Conservation (phyloP, 371 early-diverging fungal species). For the Mortierella polycephala region DNA sequence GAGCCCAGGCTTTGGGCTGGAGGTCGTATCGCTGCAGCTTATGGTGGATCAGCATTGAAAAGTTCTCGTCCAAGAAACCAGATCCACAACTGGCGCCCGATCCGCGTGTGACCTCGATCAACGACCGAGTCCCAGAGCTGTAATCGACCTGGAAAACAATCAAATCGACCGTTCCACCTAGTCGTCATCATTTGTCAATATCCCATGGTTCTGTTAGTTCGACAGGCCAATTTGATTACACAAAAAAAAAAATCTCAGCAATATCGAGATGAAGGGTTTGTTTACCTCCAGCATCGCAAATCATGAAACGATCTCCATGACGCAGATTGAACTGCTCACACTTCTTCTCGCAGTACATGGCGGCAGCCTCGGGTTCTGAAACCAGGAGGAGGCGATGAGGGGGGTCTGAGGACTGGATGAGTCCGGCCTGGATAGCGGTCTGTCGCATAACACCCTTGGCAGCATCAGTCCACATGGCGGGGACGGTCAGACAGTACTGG, state of each 20-base stretch:
- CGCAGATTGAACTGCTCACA: slow-evolving; percentile 63
- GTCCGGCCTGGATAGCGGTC: slow-evolving; percentile 63
- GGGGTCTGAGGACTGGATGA: slow-evolving; percentile 60
- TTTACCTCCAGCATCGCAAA: slow-evolving; percentile 67
- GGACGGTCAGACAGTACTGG: slow-evolving; percentile 68
- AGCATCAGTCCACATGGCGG: slow-evolving; percentile 71
- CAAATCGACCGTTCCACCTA: slow-evolving; percentile 68
- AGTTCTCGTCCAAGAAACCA: slow-evolving; percentile 65
- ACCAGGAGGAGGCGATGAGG: slow-evolving; percentile 63
- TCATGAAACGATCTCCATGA: slow-evolving; percentile 60
- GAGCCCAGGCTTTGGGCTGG: slow-evolving; percentile 51
- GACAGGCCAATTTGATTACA: not conserved
- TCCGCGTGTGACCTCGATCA: slow-evolving; percentile 69
- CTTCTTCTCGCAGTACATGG: slow-evolving; percentile 67
- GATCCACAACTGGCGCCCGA: slow-evolving; percentile 73
- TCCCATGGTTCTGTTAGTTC: no score
- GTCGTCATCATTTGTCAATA: no score
- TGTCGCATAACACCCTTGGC: slow-evolving; percentile 69
- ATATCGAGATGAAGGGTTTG: not conserved
- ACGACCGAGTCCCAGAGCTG: slow-evolving; percentile 55
- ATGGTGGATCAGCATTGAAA: slow-evolving; percentile 29
- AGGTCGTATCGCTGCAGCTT: slow-evolving; percentile 49
- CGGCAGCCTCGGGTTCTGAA: slow-evolving; percentile 72
- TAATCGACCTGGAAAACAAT: slow-evolving; percentile 71
- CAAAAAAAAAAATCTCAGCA: not conserved